Conservation (phyloP, 371 early-diverging fungal genomes). For the Zopfochytrium polystomum region DNA sequence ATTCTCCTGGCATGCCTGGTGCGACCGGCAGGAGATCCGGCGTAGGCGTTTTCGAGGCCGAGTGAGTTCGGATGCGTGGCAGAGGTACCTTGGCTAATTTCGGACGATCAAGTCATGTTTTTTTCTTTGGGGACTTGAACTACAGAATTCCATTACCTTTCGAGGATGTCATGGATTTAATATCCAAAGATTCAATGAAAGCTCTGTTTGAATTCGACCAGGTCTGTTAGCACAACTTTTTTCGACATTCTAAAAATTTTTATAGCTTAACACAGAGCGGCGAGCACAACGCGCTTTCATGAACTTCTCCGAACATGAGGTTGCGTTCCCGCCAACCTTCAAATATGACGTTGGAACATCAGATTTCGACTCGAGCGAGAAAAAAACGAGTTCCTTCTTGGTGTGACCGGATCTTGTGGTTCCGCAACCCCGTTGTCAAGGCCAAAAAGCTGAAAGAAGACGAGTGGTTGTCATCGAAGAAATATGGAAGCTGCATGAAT, state of each 20-base stretch:
- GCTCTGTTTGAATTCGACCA: slow-evolving; percentile 54
- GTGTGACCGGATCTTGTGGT: slow-evolving; percentile 91
- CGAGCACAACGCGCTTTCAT: slow-evolving; percentile 32
- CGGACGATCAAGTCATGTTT: slow-evolving; percentile 58
- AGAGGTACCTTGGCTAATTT: slow-evolving; percentile 21
- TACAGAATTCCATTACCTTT: slow-evolving; percentile 72
- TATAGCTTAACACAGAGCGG: slow-evolving; percentile 23
- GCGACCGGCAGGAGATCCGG: slow-evolving; percentile 1
- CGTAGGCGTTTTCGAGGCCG: slow-evolving; percentile 31
- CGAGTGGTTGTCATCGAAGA: slow-evolving; percentile 5
- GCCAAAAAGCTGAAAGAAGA: background rate
- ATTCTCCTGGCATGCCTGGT: background rate
- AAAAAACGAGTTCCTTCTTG: slow-evolving; percentile 85
- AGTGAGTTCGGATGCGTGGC: slow-evolving; percentile 45
- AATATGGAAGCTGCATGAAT: slow-evolving; percentile 62
- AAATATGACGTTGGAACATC: slow-evolving; percentile 53
- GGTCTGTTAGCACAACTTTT: no score
- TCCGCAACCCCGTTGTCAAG: slow-evolving; percentile 45
- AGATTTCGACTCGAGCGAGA: slow-evolving; percentile 62
- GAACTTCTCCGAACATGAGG: slow-evolving; percentile 41
- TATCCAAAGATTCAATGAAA: slow-evolving; percentile 56
- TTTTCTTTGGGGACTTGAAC: slow-evolving; percentile 95
- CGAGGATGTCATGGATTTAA: slow-evolving; percentile 23
- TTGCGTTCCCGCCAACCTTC: slow-evolving; percentile 51
- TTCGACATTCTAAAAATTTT: background rate